phyloP scores from a whole-genome alignment of 495 filamentous ascomycete species.

The Halenospora varia region DNA sequence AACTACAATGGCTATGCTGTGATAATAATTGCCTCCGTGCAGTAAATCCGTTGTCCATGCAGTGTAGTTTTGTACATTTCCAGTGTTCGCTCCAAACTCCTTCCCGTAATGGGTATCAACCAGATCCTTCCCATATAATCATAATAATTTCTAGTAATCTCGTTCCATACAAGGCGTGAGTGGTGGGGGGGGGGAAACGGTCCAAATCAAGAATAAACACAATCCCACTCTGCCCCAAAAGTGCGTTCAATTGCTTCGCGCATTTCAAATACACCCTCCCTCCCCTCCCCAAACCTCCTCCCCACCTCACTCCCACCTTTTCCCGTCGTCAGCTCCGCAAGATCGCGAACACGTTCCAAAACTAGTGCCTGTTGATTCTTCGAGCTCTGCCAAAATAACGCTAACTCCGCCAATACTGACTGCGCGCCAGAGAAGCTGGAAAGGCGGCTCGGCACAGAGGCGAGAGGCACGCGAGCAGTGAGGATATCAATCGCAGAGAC shows the following conservation, averaged over 20 bases:
- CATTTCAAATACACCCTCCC: constrained; percentile 12
- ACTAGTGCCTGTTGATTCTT: constrained; percentile 19
- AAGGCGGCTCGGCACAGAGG: constrained; percentile 13
- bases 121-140: too few species aligned
- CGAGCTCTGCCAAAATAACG: constrained; percentile 24
- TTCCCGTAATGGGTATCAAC: too few species aligned
- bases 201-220: constrained; percentile 19
- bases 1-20: too few species aligned
- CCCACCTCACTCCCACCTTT: background rate
- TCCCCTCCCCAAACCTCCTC: background rate
- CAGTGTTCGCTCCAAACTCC: too few species aligned
- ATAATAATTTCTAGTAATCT: too few species aligned
- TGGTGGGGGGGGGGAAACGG: too few species aligned
- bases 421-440: constrained; percentile 14
- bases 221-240: constrained; percentile 19
- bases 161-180: too few species aligned
- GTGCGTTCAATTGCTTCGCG: constrained; percentile 23
- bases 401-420: constrained; percentile 19
- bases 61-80: too few species aligned
- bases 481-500: constrained; percentile 45
- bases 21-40: too few species aligned
- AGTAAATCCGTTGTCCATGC: too few species aligned
- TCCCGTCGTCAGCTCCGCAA: constrained; percentile 2
- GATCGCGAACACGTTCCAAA: constrained; percentile 13
- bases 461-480: constrained; percentile 32